Evolutionary conservation across 192 early-diverging fungal genomes (phyloP).

Genomic region (Coemansia sp.): DNA sequence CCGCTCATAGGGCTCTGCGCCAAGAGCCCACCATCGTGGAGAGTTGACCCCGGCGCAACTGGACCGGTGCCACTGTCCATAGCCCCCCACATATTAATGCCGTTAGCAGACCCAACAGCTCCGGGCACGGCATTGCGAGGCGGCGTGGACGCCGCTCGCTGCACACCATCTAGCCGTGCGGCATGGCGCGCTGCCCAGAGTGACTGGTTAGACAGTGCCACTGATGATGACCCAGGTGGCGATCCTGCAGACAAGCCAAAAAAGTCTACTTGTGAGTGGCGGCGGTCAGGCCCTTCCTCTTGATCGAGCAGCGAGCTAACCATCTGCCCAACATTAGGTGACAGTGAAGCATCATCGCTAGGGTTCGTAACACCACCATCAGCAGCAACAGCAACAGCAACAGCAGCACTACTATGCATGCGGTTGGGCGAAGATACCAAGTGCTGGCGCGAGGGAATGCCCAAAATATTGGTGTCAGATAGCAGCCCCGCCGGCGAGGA

Average conservation of each 20-base stretch:
- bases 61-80: constrained; percentile 16
- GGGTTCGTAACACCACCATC: not conserved
- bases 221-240: constrained; percentile 9
- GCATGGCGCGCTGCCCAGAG: constrained; percentile 49
- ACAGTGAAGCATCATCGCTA: constrained; percentile 11
- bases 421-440: constrained; percentile 35
- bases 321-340: constrained; percentile 39
- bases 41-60: constrained; percentile 3
- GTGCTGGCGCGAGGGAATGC: constrained; percentile 24
- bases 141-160: constrained; percentile 51
- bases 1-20: constrained; percentile 16
- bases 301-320: constrained; percentile 51
- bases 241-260: constrained; percentile 40
- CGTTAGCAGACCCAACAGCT: constrained; percentile 4
- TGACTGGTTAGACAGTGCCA: constrained; percentile 28
- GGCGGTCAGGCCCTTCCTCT: constrained; percentile 33
- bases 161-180: constrained; percentile 43
- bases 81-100: constrained; percentile 27
- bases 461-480: constrained; percentile 32
- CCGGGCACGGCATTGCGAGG: constrained; percentile 28
- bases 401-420: constrained; percentile 30
- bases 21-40: constrained; percentile 24
- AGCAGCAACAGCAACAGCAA: not conserved
- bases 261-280: constrained; percentile 36
- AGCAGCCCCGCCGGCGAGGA: constrained; percentile 25